Base-by-base conservation (phyloP, 2,329 filamentous ascomycete genomes). In the Pochonia chlamydosporia region DNA sequence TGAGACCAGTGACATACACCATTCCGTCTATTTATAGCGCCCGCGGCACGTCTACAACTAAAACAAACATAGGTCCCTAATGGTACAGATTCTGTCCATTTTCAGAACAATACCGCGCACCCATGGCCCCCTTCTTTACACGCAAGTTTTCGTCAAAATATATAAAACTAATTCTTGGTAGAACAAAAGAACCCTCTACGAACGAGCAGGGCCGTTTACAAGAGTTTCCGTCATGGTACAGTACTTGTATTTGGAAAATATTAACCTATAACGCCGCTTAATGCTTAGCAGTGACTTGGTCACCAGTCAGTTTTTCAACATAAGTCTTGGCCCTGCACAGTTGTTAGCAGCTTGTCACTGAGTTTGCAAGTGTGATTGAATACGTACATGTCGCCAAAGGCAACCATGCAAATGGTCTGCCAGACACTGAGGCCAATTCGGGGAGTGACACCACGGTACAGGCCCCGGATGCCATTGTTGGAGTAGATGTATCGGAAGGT, bases 361-460 rank as follows among this genome's bases (percentile, higher is more conserved):
- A 21, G 41, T 43, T 28, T 53, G 51, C 52, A 33, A n/a, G 18
- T 35, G 42, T 16, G 30, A 51, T 47, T 49, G 28, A 39, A 54
- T 50, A 82, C 89, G 77, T 74, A 95, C 90, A 95, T 91, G 74
- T 97, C 93, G 73, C 93, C 93, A 70, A 97, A 79, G 63, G 92
- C 93, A 72, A 99, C 93, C 93, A 99, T 99, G 80, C 93, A 99
- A 64, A 99, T 87, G 53, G 93, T 99, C 80, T 99, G 93, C 93
- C 93, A 99, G 74, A 99, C 82, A 65, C 93, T 86, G 55, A 99
- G 84, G 59, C 91, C 91, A 66, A 99, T 91, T 68, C 93, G 85
- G 60, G 93, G 93, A 58, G 89, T 79, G 54, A 99, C 92, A 64
- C 93, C 93, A 64, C 93, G 89, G 79, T 99, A 99, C 56, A 99